Conservation (phyloP, 2,329 filamentous ascomycete species). For the Fusarium sp. region DNA sequence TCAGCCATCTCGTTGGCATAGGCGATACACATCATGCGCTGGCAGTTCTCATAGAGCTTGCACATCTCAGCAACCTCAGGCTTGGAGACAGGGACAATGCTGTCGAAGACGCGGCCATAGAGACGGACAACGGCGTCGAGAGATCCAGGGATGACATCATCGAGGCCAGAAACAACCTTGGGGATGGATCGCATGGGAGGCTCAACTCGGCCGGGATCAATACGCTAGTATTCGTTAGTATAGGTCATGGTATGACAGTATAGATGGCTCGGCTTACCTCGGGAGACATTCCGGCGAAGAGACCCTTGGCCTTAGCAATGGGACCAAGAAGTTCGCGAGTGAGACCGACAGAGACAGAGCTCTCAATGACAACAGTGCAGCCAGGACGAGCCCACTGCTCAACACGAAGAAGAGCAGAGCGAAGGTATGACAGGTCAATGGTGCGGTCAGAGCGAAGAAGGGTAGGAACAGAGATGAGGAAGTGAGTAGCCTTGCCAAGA, state of each 20-base stretch:
- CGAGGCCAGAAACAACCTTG: constrained; percentile 63
- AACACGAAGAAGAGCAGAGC: constrained; percentile 55
- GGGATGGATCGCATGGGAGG: constrained; percentile 57
- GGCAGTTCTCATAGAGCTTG: constrained; percentile 67
- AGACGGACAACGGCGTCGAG: constrained; percentile 54
- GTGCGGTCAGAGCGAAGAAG: constrained; percentile 57
- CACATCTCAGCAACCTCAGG: constrained; percentile 67
- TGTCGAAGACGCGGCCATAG: constrained; percentile 58
- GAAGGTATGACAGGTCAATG: constrained; percentile 59
- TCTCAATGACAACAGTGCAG: constrained; percentile 61
- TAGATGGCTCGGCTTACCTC: constrained; percentile 34
- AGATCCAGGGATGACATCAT: constrained; percentile 57
- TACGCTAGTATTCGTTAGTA: constrained; percentile 48
- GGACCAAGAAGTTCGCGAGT: constrained; percentile 61
- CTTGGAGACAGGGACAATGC: constrained; percentile 57
- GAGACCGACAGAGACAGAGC: constrained; percentile 64
- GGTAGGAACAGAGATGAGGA: constrained; percentile 64
- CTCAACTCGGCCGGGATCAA: constrained; percentile 60
- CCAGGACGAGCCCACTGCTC: constrained; percentile 53
- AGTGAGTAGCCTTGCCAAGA: constrained; percentile 57
- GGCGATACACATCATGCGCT: constrained; percentile 63
- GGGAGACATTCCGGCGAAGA: constrained; percentile 61
- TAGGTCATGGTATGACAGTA: fast-evolving
- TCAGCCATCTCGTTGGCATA: constrained; percentile 67
- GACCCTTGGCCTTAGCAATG: constrained; percentile 52